These are phyloP conservation scores for Lojkania enalia DNA, from an alignment of 2,329 filamentous ascomycete genomes.

Conservation along the genomic window DNA sequence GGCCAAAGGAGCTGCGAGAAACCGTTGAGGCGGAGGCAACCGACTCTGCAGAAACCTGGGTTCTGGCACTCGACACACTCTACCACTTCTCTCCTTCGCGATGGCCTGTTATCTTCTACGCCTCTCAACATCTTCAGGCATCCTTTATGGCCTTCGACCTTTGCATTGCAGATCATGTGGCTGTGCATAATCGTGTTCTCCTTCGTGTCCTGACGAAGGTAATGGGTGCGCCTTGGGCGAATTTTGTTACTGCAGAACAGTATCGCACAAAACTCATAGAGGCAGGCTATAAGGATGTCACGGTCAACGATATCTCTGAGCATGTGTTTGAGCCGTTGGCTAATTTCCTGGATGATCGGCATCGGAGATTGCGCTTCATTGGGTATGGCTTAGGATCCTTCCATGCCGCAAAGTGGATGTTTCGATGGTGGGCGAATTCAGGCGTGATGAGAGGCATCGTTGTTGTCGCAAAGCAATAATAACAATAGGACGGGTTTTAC, in stretches of 20 bases:
- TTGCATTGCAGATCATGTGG: conserved; percentile 37
- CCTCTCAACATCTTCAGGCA: conserved; percentile 48
- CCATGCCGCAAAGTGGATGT: conserved; percentile 38
- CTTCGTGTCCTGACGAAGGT: conserved; percentile 51
- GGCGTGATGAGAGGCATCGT: background rate
- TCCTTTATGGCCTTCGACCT: conserved; percentile 62
- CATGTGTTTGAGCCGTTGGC: conserved; percentile 58
- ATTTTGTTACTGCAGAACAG: conserved; percentile 52
- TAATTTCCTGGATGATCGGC: conserved; percentile 47
- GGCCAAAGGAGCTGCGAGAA: conserved; percentile 39
- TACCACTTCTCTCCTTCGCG: conserved; percentile 62
- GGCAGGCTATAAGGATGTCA: conserved; percentile 55
- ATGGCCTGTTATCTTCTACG: conserved; percentile 50
- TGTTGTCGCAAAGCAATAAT: background rate
- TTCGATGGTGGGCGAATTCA: conserved; percentile 24
- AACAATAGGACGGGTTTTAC: too few relatives aligned
- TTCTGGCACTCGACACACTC: conserved; percentile 60
- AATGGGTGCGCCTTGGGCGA: conserved; percentile 54
- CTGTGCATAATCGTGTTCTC: conserved; percentile 26
- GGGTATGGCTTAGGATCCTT: conserved; percentile 46
- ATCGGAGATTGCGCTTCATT: conserved; percentile 38
- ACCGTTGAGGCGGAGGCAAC: conserved; percentile 10
- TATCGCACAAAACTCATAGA: conserved; percentile 52
- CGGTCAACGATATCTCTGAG: conserved; percentile 56
- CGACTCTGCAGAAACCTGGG: conserved; percentile 47